Base-by-base conservation (phyloP, 2,329 filamentous ascomycete species). In the Macrophomina phaseolina region DNA sequence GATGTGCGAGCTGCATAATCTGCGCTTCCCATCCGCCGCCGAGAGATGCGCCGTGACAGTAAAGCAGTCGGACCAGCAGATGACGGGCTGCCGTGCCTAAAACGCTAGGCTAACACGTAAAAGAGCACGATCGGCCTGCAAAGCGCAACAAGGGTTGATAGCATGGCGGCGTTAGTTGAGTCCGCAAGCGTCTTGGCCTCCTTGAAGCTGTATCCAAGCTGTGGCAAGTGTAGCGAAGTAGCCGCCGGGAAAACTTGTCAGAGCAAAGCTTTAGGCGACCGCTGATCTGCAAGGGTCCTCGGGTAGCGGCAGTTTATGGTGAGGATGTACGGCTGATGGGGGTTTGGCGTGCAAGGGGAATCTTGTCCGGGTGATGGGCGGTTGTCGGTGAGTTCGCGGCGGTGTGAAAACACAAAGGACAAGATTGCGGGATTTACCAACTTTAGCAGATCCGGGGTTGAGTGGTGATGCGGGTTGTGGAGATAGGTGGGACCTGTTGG, bases 281-380 rank as follows among this genome's bases (percentile, higher is more conserved):
- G 58, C 58, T 62, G 58, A 62, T 62, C 58, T 49, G 2, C 58
- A 62, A 62, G 58, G 58, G 45, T 46, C 11, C 45, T 61, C 56
- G 56, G 40, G 40, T 61, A 49, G n/a, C 16, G 23, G 23, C 23
- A 23, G 14, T 48, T 36, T 23, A 11, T 62, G 58, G 58, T 30
- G 45, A 62, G 30, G 58, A 38, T 48, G 58, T 38, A 45, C 32
- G n/a, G 18, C 18, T 14, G 12, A 9, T n/a, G 5, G 14, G 23
- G 32, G 28, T 46, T 46, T 46, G 18, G 28, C 38, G 40, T 60
- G 55, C 40, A 61, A 8, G n/a, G 18, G 16, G 23, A 23, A 23
- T 23, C 23, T 23, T 3, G 23, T 23, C 18, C 58, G n/a, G 42
- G n/a, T 23, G 58, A 49, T 36, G 28, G 45, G 23, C 23, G 23